Base-by-base conservation (phyloP, 164 flowering plant species). In the Sedum album region DNA sequence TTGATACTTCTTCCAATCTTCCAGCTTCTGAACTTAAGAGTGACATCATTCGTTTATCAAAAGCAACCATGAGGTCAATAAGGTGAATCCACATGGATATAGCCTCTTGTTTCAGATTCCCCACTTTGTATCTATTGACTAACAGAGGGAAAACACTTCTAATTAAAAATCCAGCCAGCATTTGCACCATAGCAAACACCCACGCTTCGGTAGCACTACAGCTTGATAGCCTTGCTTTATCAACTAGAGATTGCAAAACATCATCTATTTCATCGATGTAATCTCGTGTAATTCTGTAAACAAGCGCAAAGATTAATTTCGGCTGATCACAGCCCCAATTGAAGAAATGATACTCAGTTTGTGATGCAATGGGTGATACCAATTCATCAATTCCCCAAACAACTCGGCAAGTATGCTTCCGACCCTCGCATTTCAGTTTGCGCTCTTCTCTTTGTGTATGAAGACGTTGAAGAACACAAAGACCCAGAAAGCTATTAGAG, bases 311-410 rank as follows among this genome's bases (percentile, higher is more conserved):
- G 0, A 81, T 83, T 46, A 80, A 79, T 68, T 85, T 80, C 20
- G 95, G 95, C 72, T 82, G 79, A 48, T 80, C 83, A 31, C 23
- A 5, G 15, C 57, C 68, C 91, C 95, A 86, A 71, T 82, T 84
- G 20, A 74, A 71, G 74, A 85, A 84, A 69, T 85, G 91, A 70
- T 77, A 78, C 49, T 85, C 89, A 60, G 69, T 67, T 67, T 78
- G 77, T 11, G 84, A 79, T 73, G 86, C 85, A 70, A 88, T 81
- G 31, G 87, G 84, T 66, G 83, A 81, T 36, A 81, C 89, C 69
- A 88, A 72, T 67, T 86, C 94, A 67, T 85, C 84, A 71, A 86
- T 78, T 15, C 82, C 81, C 94, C 94, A 86, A 69, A 86, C 83
- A 48, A 65, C 55, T 23, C 48, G 21, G 2, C 53, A 64, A 30